Conservation (phyloP, 1,139 yeast species). For the Kurtzmaniella quercitrusa region DNA sequence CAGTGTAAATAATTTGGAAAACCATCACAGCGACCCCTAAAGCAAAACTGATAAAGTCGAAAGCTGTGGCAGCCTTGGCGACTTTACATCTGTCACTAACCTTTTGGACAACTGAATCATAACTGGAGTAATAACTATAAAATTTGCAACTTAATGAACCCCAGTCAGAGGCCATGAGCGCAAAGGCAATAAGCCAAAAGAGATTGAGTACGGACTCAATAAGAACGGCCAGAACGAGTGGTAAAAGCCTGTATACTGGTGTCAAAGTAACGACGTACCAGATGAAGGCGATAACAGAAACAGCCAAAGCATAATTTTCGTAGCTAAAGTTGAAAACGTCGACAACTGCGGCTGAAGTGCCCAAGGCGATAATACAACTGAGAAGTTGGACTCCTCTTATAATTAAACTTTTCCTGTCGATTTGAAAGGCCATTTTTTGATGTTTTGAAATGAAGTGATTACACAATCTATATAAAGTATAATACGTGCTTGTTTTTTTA, state of each 20-base stretch:
- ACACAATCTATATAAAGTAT: no score
- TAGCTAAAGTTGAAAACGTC: slow-evolving; percentile 4
- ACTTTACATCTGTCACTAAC: slow-evolving; percentile 15
- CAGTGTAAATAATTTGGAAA: slow-evolving; percentile 18
- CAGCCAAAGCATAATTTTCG: slow-evolving; percentile 16
- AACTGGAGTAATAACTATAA: slow-evolving; percentile 1
- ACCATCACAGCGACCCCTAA: slow-evolving; percentile 20
- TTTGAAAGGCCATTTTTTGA: neutral
- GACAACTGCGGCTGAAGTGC: slow-evolving; percentile 23
- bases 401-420: neutral
- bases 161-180: slow-evolving; percentile 21
- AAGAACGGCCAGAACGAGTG: slow-evolving; percentile 15
- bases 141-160: slow-evolving; percentile 20
- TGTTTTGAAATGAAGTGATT: no score
- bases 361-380: slow-evolving; percentile 22
- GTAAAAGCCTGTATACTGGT: slow-evolving; percentile 11
- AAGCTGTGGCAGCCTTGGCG: slow-evolving; percentile 27
- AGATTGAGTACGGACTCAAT: slow-evolving; percentile 19
- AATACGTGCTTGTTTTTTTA: no score
- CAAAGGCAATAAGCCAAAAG: slow-evolving; percentile 17
- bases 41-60: slow-evolving; percentile 27
- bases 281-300: slow-evolving; percentile 19
- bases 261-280: slow-evolving; percentile 16
- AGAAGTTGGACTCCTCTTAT: slow-evolving; percentile 17
- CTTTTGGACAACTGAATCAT: no score